Evolutionary conservation across 345 rosid genomes (phyloP), one percentile per base, ranked within the genome.

Genomic region (Microcos paniculata): DNA sequence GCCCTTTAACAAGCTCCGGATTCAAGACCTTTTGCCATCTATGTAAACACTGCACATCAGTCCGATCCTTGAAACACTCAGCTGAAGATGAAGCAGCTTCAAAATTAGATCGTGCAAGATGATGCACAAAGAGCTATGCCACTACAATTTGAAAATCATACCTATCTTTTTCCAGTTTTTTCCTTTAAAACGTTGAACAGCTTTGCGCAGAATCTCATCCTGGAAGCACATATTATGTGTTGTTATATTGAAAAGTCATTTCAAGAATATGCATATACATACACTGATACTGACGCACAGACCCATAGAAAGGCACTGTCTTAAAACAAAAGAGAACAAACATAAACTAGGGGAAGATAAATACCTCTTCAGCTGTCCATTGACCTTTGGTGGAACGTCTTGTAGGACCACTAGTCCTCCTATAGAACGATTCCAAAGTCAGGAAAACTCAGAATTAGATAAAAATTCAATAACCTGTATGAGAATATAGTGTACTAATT

Each of bases 81-180:
- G 99, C 99, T 96, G 85, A 80, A 89, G 51, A 81, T 62, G 77
- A 56, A 49, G 58, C 80, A 80, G 69, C 31, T 49, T 61, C 40
- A 76, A 80, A 85, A 81, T 84, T 65, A 84, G 78, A 82, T 65
- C 45, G 51, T 40, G 64, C 55, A 46, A 70, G 70, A 61, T 19
- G 67, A 48, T 61, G 30, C 57, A 52, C 18, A 18, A 43, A 18
- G 23, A 6, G 18, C 58, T 26, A 18, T 12, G 33, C 31, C 33
- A 23, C 33, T 71, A 38, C 18, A 73, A 28, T 62, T 58, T 2
- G 49, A 62, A 2, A 51, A 23, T 6, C 72, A 40, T 85, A 96
- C 99, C 99, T 76, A 96, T 96, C 79, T 94, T 96, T 84, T 96
- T 96, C 99, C 99, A 96, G 84, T 96, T 96, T 85, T 96, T 96